Evolutionary conservation across 2,329 filamentous ascomycete species (phyloP).

Genomic region (Sporothrix variecibatus): DNA sequence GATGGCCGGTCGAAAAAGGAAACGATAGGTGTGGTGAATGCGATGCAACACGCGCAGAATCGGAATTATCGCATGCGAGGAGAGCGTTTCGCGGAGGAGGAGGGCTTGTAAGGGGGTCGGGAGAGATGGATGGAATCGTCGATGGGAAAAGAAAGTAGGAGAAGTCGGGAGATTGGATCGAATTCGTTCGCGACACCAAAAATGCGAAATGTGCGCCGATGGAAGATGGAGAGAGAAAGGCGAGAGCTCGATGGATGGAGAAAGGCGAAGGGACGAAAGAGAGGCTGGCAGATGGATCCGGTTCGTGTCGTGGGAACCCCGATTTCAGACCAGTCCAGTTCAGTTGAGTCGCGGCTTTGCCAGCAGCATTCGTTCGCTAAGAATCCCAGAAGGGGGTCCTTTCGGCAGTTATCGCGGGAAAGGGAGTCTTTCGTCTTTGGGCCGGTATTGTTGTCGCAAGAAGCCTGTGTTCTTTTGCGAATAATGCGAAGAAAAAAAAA

Average conservation of each 20-base stretch:
- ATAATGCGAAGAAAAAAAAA: neutral
- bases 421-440: neutral
- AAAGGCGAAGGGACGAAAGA: neutral
- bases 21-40: neutral
- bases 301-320: neutral
- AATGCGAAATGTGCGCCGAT: neutral
- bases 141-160: neutral
- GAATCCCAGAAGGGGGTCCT: neutral
- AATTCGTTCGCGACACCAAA: neutral
- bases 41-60: neutral
- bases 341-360: neutral
- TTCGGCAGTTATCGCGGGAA: constrained; percentile 1
- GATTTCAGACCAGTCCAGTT: neutral
- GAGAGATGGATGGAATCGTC: neutral
- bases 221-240: neutral
- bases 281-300: constrained; percentile 3
- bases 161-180: neutral
- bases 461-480: neutral
- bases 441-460: neutral
- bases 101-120: neutral
- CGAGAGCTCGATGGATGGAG: neutral
- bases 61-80: constrained; percentile 19
- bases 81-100: neutral
- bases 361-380: neutral
- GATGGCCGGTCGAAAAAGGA: neutral